Conservation (phyloP, 2,329 filamentous ascomycete genomes). For the Ophiostoma australiae region DNA sequence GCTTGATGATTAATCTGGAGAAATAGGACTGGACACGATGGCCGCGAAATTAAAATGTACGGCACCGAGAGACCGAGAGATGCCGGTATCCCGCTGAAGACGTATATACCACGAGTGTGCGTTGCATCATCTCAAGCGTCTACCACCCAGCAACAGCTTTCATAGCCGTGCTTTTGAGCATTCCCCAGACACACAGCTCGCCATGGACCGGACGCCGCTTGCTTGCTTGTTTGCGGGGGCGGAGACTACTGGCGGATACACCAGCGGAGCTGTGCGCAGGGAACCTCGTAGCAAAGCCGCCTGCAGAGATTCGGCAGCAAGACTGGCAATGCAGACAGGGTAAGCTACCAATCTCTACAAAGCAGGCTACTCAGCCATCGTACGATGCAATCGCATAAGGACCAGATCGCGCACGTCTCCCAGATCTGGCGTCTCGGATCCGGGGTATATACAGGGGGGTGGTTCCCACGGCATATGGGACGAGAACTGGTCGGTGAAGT, state of each 20-base stretch:
- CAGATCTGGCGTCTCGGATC: background rate
- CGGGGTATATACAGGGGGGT: constrained; percentile 3
- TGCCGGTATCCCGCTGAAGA: no score
- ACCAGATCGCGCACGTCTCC: background rate
- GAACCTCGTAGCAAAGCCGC: background rate
- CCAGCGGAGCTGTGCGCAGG: background rate
- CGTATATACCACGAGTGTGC: no score
- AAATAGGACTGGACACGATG: no score
- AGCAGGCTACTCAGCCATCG: background rate
- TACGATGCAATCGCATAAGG: background rate
- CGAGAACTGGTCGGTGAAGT: background rate
- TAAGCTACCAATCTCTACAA: background rate
- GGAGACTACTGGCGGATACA: background rate
- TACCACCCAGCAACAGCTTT: background rate
- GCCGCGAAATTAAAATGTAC: no score
- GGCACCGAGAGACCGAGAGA: no score
- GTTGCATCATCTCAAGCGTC: no score
- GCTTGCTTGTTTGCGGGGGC: constrained; percentile 4
- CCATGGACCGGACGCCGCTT: background rate
- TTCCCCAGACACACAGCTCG: background rate
- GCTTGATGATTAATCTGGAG: no score
- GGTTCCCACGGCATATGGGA: background rate
- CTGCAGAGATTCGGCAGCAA: background rate
- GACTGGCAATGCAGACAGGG: background rate
- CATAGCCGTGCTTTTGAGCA: background rate